Conservation (phyloP, 495 filamentous ascomycete genomes). For the Neurospora sp. region DNA sequence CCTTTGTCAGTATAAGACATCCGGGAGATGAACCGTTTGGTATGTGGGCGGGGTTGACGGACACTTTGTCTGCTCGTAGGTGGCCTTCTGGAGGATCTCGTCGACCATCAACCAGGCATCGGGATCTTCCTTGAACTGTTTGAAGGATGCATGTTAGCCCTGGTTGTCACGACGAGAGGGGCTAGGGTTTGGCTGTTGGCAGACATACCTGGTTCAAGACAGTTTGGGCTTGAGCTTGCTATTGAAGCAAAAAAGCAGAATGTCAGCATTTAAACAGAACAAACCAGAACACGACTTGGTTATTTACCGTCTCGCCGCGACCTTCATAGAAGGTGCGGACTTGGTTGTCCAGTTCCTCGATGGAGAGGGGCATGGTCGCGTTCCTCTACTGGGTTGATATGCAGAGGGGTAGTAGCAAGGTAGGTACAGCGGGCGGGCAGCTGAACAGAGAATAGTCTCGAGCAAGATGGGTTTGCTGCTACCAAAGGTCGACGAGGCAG, state of each 20-base stretch:
- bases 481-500: not conserved
- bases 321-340: conserved; percentile 96
- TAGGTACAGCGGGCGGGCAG: not conserved
- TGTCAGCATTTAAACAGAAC: conserved; percentile 13
- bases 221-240: conserved; percentile 97
- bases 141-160: conserved; percentile 7
- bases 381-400: conserved; percentile 3
- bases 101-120: conserved; percentile 97
- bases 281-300: not conserved
- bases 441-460: not conserved
- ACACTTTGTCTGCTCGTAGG: conserved; percentile 96
- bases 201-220: conserved; percentile 80
- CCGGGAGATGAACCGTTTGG: not conserved
- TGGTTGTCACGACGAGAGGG: conserved; percentile 12
- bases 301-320: conserved; percentile 78
- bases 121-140: conserved; percentile 94
- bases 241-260: conserved; percentile 13
- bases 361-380: conserved; percentile 48
- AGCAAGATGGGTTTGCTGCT: not conserved
- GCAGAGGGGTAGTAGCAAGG: not conserved
- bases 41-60: conserved; percentile 23
- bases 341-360: conserved; percentile 88
- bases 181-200: not conserved
- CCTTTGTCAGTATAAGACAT: conserved; percentile 33
- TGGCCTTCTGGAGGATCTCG: conserved; percentile 82